Evolutionary conservation across 352 stramenopile species (phyloP).

Genomic region (Pythium dissimile): DNA sequence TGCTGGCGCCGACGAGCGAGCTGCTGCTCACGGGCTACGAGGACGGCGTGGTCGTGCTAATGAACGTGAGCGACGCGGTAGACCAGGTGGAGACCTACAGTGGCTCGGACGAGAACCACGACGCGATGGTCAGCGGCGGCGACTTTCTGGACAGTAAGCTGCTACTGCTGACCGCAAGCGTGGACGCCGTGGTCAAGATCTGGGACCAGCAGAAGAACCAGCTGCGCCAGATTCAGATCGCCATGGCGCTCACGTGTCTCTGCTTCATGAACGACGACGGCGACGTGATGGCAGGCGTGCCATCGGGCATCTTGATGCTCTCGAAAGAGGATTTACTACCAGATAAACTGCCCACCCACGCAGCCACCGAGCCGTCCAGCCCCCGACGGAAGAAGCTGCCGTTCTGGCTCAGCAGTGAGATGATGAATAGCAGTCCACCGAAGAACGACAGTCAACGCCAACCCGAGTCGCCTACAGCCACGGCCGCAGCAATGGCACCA

Average conservation of each 20-base stretch:
- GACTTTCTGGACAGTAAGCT: slow-evolving; percentile 62
- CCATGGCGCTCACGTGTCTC: slow-evolving; percentile 51
- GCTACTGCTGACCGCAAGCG: slow-evolving; percentile 53
- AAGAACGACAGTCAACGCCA: background rate
- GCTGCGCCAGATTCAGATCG: slow-evolving; percentile 53
- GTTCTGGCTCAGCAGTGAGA: slow-evolving; percentile 13
- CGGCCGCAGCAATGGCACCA: background rate
- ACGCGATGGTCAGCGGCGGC: slow-evolving; percentile 50
- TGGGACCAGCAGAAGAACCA: slow-evolving; percentile 62
- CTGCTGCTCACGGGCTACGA: slow-evolving; percentile 59
- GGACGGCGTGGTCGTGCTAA: slow-evolving; percentile 50
- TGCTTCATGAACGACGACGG: slow-evolving; percentile 68
- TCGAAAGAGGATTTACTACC: slow-evolving; percentile 56
- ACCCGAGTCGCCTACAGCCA: background rate
- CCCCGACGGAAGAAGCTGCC: slow-evolving; percentile 3
- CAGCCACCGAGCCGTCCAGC: background rate
- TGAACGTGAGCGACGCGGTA: slow-evolving; percentile 37
- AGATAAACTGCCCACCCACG: slow-evolving; percentile 32
- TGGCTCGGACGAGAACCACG: slow-evolving; percentile 46
- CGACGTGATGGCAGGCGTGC: slow-evolving; percentile 51
- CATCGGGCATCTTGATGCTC: slow-evolving; percentile 55
- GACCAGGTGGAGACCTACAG: slow-evolving; percentile 30
- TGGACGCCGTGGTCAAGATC: slow-evolving; percentile 70
- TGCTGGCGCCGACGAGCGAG: slow-evolving; percentile 46
- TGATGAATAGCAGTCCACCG: background rate